Evolutionary conservation across 306 rosid species (phyloP).

Genomic region (Trifolium subterraneum): DNA sequence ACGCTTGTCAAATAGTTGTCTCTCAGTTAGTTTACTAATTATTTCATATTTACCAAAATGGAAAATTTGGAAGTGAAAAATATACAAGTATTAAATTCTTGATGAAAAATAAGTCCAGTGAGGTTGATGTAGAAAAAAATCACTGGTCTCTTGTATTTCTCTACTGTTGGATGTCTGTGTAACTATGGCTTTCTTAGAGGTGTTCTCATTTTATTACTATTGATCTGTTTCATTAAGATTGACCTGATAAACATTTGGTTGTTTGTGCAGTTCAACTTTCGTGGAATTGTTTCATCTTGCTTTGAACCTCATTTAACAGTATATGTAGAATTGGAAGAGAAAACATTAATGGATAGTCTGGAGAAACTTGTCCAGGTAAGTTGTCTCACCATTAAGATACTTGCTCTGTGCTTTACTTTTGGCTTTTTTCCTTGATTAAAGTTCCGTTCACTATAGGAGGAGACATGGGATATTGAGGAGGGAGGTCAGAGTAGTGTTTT

Average conservation of each 20-base stretch:
- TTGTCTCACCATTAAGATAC: constrained; percentile 21
- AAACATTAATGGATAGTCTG: constrained; percentile 90
- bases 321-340: constrained; percentile 94
- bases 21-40: constrained; percentile 8
- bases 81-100: constrained; percentile 25
- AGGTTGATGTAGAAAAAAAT: constrained; percentile 26
- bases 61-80: constrained; percentile 1
- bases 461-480: constrained; percentile 98
- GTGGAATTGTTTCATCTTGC: constrained; percentile 98
- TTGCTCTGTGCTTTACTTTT: constrained; percentile 34
- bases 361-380: constrained; percentile 98
- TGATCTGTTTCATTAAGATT: constrained; percentile 34
- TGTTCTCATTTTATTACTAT: constrained; percentile 29
- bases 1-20: constrained; percentile 25
- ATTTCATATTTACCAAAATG: constrained; percentile 26
- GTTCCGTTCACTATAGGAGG: constrained; percentile 65
- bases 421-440: constrained; percentile 28
- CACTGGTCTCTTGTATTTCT: constrained; percentile 17
- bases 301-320: constrained; percentile 96
- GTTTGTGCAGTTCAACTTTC: constrained; percentile 95
- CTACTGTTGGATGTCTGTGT: constrained; percentile 32
- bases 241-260: constrained; percentile 49
- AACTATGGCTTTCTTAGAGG: constrained; percentile 22
- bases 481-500: constrained; percentile 96
- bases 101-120: constrained; percentile 32